These are phyloP conservation scores for Boeremia lycopersici DNA, from an alignment of 2,329 filamentous ascomycete species.

Conservation along the genomic window DNA sequence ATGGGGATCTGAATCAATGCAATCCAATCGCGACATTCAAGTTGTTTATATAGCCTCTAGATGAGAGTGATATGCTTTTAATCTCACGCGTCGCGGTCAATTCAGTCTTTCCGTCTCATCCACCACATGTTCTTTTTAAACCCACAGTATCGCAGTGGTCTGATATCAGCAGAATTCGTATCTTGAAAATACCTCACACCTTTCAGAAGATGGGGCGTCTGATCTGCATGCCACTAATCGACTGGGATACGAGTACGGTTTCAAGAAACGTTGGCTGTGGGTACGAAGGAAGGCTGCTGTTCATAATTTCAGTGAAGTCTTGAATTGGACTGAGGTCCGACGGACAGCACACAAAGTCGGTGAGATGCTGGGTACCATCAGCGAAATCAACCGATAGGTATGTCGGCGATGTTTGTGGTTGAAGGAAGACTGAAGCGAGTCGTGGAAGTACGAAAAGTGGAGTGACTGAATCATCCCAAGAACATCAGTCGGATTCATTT, in stretches of 20 bases:
- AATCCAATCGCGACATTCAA: conserved; percentile 32
- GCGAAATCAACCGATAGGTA: conserved; percentile 27
- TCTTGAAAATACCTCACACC: conserved; percentile 13
- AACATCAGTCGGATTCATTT: neutral
- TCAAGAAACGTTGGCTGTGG: conserved; percentile 47
- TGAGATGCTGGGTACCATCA: conserved; percentile 25
- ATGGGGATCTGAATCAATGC: conserved; percentile 7
- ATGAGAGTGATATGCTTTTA: conserved; percentile 44
- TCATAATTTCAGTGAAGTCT: conserved; percentile 40
- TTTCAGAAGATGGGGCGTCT: conserved; percentile 31
- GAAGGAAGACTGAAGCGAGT: conserved; percentile 30
- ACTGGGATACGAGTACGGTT: conserved; percentile 40
- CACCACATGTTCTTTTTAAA: conserved; percentile 48
- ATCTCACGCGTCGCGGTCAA: conserved; percentile 46
- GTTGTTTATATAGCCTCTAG: conserved; percentile 21
- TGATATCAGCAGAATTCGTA: conserved; percentile 6
- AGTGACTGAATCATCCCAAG: conserved; percentile 1
- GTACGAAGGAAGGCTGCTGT: conserved; percentile 45
- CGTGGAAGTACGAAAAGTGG: conserved; percentile 31
- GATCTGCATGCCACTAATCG: conserved; percentile 32
- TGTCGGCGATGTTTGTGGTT: conserved; percentile 21
- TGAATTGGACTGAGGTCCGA: conserved; percentile 48
- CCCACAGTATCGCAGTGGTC: conserved; percentile 32
- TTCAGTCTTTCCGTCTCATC: conserved; percentile 44
- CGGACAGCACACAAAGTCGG: conserved; percentile 43